These are phyloP conservation scores for Magnolia kwangsiensis DNA, from an alignment of 164 flowering plant species.

Conservation along the genomic window DNA sequence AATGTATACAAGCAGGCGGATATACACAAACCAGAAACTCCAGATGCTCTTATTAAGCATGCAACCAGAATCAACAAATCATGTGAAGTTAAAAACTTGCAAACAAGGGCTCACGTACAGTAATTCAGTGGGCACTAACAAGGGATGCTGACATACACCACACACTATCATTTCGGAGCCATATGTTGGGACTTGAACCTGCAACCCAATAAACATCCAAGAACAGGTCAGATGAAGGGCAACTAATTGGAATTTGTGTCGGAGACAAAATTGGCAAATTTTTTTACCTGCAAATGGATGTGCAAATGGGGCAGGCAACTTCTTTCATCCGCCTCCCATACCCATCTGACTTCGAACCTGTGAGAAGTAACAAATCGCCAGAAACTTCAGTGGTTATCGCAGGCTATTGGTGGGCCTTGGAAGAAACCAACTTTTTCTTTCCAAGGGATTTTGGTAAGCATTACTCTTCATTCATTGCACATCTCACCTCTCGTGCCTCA, in stretches of 20 bases:
- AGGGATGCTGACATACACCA: slow-evolving; percentile 94
- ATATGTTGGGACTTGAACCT: slow-evolving; percentile 82
- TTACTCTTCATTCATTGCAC: not conserved
- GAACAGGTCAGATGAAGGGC: not conserved
- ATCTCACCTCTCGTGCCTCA: not conserved
- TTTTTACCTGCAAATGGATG: slow-evolving; percentile 84
- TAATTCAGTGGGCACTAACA: slow-evolving; percentile 67
- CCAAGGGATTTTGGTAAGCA: not conserved
- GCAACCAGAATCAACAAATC: slow-evolving; percentile 6
- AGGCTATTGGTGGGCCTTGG: not conserved
- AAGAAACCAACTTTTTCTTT: not conserved
- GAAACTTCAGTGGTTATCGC: not conserved
- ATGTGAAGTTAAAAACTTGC: not conserved
- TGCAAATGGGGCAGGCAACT: slow-evolving; percentile 96
- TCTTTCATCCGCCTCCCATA: slow-evolving; percentile 83
- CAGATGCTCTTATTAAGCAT: slow-evolving; percentile 1
- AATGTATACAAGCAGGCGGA: not conserved
- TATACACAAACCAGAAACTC: slow-evolving; percentile 1
- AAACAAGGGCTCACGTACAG: too few relatives aligned
- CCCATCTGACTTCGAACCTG: slow-evolving; percentile 59
- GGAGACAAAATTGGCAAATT: not conserved
- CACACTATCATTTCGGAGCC: slow-evolving; percentile 98
- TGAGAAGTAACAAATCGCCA: not conserved
- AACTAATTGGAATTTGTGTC: too few relatives aligned
- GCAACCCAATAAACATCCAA: slow-evolving; percentile 12